Evolutionary conservation across 2,329 filamentous ascomycete genomes (phyloP).

Genomic region (Colletotrichum ledebouriae): DNA sequence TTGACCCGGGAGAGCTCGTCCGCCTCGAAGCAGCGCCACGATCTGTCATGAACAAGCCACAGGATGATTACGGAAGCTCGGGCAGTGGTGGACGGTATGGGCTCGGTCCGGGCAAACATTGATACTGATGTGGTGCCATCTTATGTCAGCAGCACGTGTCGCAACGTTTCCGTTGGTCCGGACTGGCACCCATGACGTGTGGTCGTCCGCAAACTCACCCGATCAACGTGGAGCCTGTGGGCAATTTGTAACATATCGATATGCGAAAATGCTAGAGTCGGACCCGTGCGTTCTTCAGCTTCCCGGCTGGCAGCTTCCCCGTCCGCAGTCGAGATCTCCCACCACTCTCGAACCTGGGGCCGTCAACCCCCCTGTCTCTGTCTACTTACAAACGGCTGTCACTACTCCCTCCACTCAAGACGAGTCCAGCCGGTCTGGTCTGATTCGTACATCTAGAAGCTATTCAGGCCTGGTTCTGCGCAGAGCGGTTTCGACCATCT

Average conservation of each 20-base stretch:
- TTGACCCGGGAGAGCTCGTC: not conserved
- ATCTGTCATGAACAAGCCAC: no score
- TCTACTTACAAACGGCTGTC: constrained; percentile 5
- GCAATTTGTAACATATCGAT: constrained; percentile 16
- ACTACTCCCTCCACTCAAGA: not conserved
- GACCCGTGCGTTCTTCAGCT: not conserved
- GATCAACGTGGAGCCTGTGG: constrained; percentile 13
- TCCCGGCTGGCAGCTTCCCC: constrained; percentile 13
- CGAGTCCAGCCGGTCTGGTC: constrained; percentile 16
- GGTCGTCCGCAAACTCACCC: constrained; percentile 16
- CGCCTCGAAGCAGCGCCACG: not conserved
- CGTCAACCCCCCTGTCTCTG: constrained; percentile 16
- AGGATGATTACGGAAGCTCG: no score
- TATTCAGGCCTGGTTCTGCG: not conserved
- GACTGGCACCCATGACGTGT: constrained; percentile 32
- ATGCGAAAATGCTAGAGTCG: constrained; percentile 6
- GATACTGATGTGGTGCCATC: not conserved
- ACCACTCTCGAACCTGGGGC: constrained; percentile 14
- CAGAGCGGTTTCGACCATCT: constrained; percentile 8
- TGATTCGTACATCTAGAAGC: constrained; percentile 20
- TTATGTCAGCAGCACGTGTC: constrained; percentile 7
- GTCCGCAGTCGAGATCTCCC: not conserved
- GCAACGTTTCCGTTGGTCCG: constrained; percentile 26
- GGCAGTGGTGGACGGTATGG: no score
- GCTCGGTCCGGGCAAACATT: not conserved